phyloP scores from a whole-genome alignment of 306 rosid genomes.

The Cicer pinnatifidum region DNA sequence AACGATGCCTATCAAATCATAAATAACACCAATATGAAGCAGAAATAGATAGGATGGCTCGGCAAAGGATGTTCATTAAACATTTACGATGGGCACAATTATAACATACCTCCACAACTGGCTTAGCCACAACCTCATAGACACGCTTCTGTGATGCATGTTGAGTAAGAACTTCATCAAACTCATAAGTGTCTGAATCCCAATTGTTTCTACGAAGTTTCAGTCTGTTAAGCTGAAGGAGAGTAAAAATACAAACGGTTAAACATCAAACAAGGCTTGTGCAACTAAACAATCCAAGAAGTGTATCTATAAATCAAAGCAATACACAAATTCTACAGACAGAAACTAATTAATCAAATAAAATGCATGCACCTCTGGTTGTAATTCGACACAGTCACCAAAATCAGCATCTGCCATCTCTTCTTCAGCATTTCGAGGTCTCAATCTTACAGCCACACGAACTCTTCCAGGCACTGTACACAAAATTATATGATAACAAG shows the following conservation, averaged over 20 bases:
- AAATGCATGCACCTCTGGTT: conserved; percentile 72
- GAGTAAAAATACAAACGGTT: conserved; percentile 33
- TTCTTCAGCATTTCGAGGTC: conserved; percentile 90
- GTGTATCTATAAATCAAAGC: conserved; percentile 27
- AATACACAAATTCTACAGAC: conserved; percentile 17
- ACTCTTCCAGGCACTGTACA: conserved; percentile 87
- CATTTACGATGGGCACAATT: conserved; percentile 17
- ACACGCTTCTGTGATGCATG: conserved; percentile 94
- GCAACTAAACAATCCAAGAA: conserved; percentile 21
- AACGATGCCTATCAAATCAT: conserved; percentile 32
- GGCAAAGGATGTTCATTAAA: conserved; percentile 32
- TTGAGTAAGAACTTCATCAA: conserved; percentile 93
- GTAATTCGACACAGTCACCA: conserved; percentile 91
- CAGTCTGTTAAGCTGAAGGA: conserved; percentile 79
- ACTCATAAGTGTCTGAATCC: conserved; percentile 91
- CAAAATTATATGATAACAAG: conserved; percentile 22
- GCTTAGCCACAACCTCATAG: conserved; percentile 98
- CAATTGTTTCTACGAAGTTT: conserved; percentile 94
- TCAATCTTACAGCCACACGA: conserved; percentile 89
- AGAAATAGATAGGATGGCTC: conserved; percentile 37
- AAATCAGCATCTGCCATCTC: conserved; percentile 84
- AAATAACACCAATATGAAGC: conserved; percentile 26
- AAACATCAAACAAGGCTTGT: conserved; percentile 30
- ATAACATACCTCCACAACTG: conserved; percentile 86
- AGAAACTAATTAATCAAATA: conserved; percentile 30